Percentiles rank a stretch among this genome's conserved stretches.
phyloP scores from a whole-genome alignment of 331 rosid genomes.

The Stylosanthes scabra region DNA sequence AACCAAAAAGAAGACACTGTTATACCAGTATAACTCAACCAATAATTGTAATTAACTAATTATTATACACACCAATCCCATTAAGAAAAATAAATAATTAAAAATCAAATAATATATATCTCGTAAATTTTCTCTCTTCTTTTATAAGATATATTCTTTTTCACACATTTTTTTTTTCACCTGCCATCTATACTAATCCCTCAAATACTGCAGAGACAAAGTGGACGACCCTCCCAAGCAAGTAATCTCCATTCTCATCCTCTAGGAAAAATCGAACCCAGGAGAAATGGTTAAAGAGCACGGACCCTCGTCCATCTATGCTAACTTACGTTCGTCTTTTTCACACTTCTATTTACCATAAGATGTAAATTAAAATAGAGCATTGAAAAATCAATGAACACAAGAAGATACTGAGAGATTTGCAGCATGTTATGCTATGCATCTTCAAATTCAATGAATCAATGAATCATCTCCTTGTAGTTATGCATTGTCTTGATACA shows the following conservation, averaged over 20 bases:
- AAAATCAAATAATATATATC: conserved; percentile 22
- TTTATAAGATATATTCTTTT: background rate
- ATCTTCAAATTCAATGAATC: conserved; percentile 29
- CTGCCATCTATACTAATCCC: too few species aligned
- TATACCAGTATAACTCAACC: too few species aligned
- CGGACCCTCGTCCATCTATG: too few species aligned
- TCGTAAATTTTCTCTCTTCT: background rate
- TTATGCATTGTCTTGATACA: conserved; percentile 71
- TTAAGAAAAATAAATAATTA: background rate
- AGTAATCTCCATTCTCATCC: too few species aligned
- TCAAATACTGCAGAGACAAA: too few species aligned
- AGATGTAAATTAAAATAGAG: conserved; percentile 28
- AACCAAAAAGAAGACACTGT: background rate
- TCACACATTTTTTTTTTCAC: background rate
- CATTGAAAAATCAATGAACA: conserved; percentile 15
- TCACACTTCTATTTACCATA: conserved; percentile 31
- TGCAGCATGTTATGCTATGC: background rate
- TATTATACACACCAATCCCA: background rate
- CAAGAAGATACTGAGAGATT: background rate
- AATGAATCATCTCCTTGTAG: conserved; percentile 43
- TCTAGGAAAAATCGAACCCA: too few species aligned
- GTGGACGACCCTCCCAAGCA: too few species aligned
- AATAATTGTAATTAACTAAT: too few species aligned
- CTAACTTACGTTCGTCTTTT: too few species aligned
- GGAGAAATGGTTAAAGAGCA: too few species aligned